Conservation (phyloP, 495 filamentous ascomycete species). For the Penicillium psychrofluorescens region DNA sequence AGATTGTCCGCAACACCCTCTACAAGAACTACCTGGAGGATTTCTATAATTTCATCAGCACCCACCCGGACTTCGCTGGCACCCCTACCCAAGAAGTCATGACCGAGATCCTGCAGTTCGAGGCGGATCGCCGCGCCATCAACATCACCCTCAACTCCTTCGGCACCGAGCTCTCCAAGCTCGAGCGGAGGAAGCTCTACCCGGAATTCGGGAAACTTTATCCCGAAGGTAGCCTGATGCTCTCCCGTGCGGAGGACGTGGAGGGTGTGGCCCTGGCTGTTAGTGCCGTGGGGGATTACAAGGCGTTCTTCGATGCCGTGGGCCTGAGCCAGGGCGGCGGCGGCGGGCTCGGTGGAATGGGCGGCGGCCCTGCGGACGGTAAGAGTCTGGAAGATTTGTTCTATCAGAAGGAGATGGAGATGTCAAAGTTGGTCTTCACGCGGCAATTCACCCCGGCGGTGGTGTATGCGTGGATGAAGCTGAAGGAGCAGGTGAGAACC, state of each 20-base stretch:
- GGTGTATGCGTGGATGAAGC: constrained; percentile 96
- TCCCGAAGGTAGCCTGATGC: constrained; percentile 89
- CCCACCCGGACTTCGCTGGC: constrained; percentile 72
- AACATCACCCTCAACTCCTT: constrained; percentile 99
- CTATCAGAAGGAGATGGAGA: constrained; percentile 99
- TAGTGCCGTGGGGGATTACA: constrained; percentile 86
- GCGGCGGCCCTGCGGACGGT: constrained; percentile 65
- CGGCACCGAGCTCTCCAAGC: constrained; percentile 91
- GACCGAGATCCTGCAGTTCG: constrained; percentile 90
- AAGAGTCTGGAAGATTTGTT: constrained; percentile 96
- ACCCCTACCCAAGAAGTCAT: constrained; percentile 92
- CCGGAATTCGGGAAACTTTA: constrained; percentile 85
- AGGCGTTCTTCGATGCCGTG: constrained; percentile 86
- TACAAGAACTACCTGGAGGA: constrained; percentile 99
- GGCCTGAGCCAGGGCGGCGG: constrained; percentile 69
- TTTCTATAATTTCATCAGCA: constrained; percentile 87
- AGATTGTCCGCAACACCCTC: constrained; percentile 96
- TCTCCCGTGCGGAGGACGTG: constrained; percentile 90
- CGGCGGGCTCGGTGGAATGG: constrained; percentile 79
- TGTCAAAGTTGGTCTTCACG: constrained; percentile 90
- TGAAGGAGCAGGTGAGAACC: constrained; percentile 83
- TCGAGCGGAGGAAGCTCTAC: constrained; percentile 92
- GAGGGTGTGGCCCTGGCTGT: constrained; percentile 90
- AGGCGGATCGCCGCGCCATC: constrained; percentile 92
- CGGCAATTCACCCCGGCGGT: constrained; percentile 92